Conservation (phyloP, 768 basidiomycete species). For the Suillus cothurnatus region DNA sequence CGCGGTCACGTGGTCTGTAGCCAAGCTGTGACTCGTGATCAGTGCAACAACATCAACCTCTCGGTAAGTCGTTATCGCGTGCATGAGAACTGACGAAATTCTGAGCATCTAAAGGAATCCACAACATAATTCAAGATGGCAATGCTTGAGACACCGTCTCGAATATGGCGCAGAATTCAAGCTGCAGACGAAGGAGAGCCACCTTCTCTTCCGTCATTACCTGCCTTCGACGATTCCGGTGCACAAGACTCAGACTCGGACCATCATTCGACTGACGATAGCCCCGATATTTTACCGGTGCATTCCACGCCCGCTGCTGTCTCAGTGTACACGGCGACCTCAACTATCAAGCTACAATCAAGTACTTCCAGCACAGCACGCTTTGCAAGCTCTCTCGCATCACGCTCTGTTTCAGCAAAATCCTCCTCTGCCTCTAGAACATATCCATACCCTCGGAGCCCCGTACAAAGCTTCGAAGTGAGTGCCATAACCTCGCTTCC, state of each 20-base stretch:
- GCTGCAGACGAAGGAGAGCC: slow-evolving; percentile 73
- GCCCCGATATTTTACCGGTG: slow-evolving; percentile 51
- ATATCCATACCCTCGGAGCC: slow-evolving; percentile 28
- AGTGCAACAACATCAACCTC: neutral
- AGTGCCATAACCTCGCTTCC: slow-evolving; percentile 60
- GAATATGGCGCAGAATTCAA: slow-evolving; percentile 84
- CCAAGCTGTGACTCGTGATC: neutral
- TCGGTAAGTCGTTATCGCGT: slow-evolving; percentile 5
- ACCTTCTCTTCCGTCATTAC: slow-evolving; percentile 80
- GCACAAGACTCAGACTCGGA: slow-evolving; percentile 38
- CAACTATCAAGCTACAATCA: slow-evolving; percentile 52
- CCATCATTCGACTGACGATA: slow-evolving; percentile 43
- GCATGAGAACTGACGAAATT: neutral
- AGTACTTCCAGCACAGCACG: slow-evolving; percentile 51
- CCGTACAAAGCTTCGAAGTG: slow-evolving; percentile 57
- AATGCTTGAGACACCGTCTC: slow-evolving; percentile 78
- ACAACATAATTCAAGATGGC: slow-evolving; percentile 35
- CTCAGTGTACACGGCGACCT: slow-evolving; percentile 51
- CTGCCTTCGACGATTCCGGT: slow-evolving; percentile 66
- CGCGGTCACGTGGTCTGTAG: slow-evolving; percentile 30
- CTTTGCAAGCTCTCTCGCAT: slow-evolving; percentile 55
- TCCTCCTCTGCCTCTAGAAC: slow-evolving; percentile 39
- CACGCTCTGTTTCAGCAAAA: slow-evolving; percentile 39
- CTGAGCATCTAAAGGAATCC: neutral
- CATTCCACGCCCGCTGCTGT: slow-evolving; percentile 67